Evolutionary conservation across 331 rosid species (phyloP), one percentile per base, ranked within the genome.

Genomic region (Stylosanthes scabra): DNA sequence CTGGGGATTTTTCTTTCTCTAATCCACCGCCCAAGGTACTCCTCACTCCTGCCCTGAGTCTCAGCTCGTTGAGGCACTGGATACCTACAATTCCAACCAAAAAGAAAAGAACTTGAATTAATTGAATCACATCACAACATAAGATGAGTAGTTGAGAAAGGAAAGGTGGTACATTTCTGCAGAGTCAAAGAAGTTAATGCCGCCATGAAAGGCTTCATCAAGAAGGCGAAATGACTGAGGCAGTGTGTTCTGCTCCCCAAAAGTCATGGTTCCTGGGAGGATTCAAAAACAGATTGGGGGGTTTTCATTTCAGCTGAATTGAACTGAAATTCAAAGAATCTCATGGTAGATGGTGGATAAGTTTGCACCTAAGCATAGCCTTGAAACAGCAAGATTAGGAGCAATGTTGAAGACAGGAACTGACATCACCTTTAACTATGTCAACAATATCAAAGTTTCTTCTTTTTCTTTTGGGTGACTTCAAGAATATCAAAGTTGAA

Each of bases 161-260:
- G 13, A 14, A 8, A 6, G 2, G 12, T 10, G 10, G 11, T 77
- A 91, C 98, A 91, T 93, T 85, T 94, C 97, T 6, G 97, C 98
- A 0, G 96, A 81, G 87, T 94, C 97, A 66, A 94, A 94, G 84
- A 94, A 94, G 85, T 91, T 89, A 81, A 91, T 84, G 62, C 97
- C 97, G 31, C 88, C 84, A 37, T 75, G 71, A 56, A 81, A 85
- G 59, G 97, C 97, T 70, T 81, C 74, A 34, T 89, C 96, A 5
- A 93, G 89, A 77, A 94, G 93, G 7, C 80, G 78, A 89, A 83
- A 84, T 2, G 92, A 94, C 74, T 94, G 80, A 1, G 69, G 41
- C 57, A 83, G 20, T 7, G 85, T 78, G 84, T 86, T 91, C 76
- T 94, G 97, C 89, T 91, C 93, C 37, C 97, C 97, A 72, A 91